These are phyloP conservation scores for Eutrema japonicum DNA, from an alignment of 345 rosid genomes.

Conservation along the genomic window DNA sequence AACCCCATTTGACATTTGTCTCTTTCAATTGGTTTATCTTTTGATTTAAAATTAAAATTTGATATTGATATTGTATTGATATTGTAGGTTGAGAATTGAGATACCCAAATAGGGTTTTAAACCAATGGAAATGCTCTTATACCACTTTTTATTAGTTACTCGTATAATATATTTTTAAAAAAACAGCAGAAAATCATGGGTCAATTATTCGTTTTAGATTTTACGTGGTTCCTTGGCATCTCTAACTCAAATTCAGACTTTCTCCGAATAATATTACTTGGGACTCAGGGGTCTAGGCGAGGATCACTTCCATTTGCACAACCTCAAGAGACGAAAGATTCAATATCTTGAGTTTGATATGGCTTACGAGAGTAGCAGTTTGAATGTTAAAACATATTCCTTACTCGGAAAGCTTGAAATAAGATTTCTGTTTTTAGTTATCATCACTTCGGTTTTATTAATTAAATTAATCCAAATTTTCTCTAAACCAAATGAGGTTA, in stretches of 20 bases:
- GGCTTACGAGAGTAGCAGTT: background rate
- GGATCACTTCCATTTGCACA: too few relatives aligned
- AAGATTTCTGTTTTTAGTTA: background rate
- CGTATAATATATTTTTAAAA: background rate
- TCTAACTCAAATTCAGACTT: background rate
- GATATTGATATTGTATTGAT: too few relatives aligned
- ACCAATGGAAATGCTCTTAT: too few relatives aligned
- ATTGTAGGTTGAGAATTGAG: too few relatives aligned
- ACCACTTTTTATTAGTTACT: background rate
- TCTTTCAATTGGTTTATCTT: too few relatives aligned
- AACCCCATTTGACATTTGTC: too few relatives aligned
- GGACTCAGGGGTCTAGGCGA: background rate
- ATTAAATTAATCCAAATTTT: background rate
- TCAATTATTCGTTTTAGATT: background rate
- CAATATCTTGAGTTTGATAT: background rate
- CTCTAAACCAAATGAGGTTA: slow-evolving; percentile 4
- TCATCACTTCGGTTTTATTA: background rate
- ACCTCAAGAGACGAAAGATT: background rate
- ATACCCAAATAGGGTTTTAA: too few relatives aligned
- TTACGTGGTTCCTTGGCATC: background rate
- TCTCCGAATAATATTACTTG: background rate
- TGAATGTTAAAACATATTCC: background rate
- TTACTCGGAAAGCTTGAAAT: background rate
- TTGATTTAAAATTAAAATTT: too few relatives aligned
- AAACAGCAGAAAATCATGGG: background rate